Percentiles rank a stretch among this genome's conserved stretches.
These are phyloP conservation scores for Blastomyces emzantsi DNA, from an alignment of 2,329 filamentous ascomycete genomes.

Conservation along the genomic window DNA sequence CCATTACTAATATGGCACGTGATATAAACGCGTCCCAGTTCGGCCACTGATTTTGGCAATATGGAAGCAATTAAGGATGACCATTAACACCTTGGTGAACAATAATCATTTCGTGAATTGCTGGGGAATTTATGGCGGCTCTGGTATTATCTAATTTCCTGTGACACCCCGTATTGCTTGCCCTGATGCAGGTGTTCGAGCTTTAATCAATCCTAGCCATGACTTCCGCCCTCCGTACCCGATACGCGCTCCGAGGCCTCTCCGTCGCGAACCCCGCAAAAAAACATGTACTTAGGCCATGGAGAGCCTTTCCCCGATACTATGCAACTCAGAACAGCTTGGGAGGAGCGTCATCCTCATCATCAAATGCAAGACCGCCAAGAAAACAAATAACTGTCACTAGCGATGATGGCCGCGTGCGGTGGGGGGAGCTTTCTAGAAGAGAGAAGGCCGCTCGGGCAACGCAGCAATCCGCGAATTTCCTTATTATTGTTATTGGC, in stretches of 20 bases:
- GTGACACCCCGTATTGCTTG: neutral
- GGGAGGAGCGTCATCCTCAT: constrained; percentile 22
- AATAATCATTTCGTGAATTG: neutral
- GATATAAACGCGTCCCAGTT: neutral
- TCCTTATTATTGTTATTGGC: constrained; percentile 66
- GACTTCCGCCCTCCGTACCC: constrained; percentile 1
- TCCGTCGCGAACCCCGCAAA: constrained; percentile 25
- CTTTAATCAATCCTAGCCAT: neutral
- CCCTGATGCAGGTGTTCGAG: neutral
- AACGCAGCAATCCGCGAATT: constrained; percentile 85
- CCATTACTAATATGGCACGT: neutral
- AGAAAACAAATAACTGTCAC: constrained; percentile 69
- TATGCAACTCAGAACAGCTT: constrained; percentile 53
- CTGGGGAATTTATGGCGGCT: neutral
- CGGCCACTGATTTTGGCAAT: neutral
- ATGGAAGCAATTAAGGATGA: neutral
- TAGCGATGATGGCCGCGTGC: constrained; percentile 74
- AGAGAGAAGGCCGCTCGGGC: constrained; percentile 74
- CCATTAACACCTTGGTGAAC: neutral
- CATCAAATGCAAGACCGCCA: constrained; percentile 37
- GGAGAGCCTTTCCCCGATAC: constrained; percentile 33
- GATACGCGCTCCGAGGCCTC: constrained; percentile 23
- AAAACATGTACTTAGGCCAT: neutral
- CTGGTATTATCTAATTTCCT: neutral
- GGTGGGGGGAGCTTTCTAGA: constrained; percentile 67